A percentile compares a stretch with the other conserved stretches of the same genome.
These are phyloP conservation scores for Hymenoscyphus linearis DNA, from an alignment of 2,329 filamentous ascomycete genomes.

Conservation along the genomic window DNA sequence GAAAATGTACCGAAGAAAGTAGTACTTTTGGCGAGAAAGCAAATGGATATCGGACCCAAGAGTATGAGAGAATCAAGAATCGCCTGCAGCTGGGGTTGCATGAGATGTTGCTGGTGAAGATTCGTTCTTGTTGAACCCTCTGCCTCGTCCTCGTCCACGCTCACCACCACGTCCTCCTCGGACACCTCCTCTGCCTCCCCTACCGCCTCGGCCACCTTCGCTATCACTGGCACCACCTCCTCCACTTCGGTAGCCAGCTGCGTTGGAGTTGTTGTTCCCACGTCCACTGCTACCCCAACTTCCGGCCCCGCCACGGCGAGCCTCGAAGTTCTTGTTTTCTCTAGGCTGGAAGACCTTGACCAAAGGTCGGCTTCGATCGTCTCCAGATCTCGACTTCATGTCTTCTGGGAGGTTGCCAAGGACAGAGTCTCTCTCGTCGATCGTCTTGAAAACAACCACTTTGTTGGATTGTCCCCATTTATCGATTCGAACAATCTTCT, in stretches of 20 bases:
- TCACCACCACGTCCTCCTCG: slow-evolving; percentile 50
- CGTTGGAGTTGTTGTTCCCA: slow-evolving; percentile 45
- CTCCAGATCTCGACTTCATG: slow-evolving; percentile 63
- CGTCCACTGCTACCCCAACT: slow-evolving; percentile 65
- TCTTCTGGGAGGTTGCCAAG: slow-evolving; percentile 70
- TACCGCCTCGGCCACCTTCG: slow-evolving; percentile 49
- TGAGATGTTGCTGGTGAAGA: slow-evolving; percentile 45
- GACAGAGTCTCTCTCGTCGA: slow-evolving; percentile 75
- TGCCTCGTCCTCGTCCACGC: slow-evolving; percentile 50
- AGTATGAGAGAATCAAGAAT: slow-evolving; percentile 22
- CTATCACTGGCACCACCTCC: slow-evolving; percentile 73
- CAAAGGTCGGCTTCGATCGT: slow-evolving; percentile 72
- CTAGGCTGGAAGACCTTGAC: slow-evolving; percentile 78
- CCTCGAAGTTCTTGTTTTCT: slow-evolving; percentile 46
- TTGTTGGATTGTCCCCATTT: slow-evolving; percentile 76
- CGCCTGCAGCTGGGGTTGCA: slow-evolving; percentile 42
- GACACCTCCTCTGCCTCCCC: slow-evolving; percentile 52
- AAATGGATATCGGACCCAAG: slow-evolving; percentile 23
- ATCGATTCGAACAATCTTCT: slow-evolving; percentile 74
- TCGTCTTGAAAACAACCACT: slow-evolving; percentile 77
- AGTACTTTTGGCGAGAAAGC: slow-evolving; percentile 29
- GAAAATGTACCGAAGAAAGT: slow-evolving; percentile 29
- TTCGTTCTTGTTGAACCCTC: slow-evolving; percentile 54
- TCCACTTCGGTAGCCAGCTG: slow-evolving; percentile 72
- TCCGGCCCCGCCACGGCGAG: slow-evolving; percentile 58